Base-by-base conservation (phyloP, 2,329 filamentous ascomycete species). In the Zarea fungicola region DNA sequence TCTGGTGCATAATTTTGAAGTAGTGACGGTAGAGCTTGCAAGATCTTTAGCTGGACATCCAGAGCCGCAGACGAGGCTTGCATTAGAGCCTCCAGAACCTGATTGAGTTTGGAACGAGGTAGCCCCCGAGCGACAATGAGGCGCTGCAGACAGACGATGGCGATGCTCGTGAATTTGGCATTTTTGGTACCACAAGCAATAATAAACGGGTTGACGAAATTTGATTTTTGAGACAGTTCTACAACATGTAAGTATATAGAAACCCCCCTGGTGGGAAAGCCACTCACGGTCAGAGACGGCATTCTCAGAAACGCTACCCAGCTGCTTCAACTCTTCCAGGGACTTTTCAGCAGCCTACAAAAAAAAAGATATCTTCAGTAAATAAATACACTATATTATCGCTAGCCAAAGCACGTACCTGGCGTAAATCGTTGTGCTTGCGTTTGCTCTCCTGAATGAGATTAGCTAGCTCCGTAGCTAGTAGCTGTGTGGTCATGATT, bases 401-500 rank as follows among this genome's bases (percentile, higher is more conserved):
- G 37, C 14, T 26, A 13, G 3, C 32, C 28, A 37, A 13, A 42
- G 19, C 14, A 67, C 77, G 60, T 70, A 85, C 87, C 77, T 87
- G 87, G 73, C 87, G 83, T 46, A 99, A 76, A 61, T 97, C 93
- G 58, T 86, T 82, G 67, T 96, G 86, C 70, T 95, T 97, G 61
- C 92, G 82, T 71, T 95, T 97, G 65, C 91, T 93, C 74, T 99
- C 93, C 68, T 95, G 89, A 60, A 96, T 85, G 65, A 96, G 81
- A 71, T 89, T 95, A 62, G 85, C 81, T 66, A 96, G 81, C 78
- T 96, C 91, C 51, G 87, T 84, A 63, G 85, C 83, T 61, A 96
- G 79, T 62, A 96, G 84, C 78, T 95, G 89, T 61, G 89, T 85
- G 67, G 90, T 95, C 90, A 96, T 96, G 61, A 72, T 84, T 66